These are phyloP conservation scores for Papiliotrema fonsecae DNA, from an alignment of 1,284 basidiomycete genomes.

Conservation along the genomic window DNA sequence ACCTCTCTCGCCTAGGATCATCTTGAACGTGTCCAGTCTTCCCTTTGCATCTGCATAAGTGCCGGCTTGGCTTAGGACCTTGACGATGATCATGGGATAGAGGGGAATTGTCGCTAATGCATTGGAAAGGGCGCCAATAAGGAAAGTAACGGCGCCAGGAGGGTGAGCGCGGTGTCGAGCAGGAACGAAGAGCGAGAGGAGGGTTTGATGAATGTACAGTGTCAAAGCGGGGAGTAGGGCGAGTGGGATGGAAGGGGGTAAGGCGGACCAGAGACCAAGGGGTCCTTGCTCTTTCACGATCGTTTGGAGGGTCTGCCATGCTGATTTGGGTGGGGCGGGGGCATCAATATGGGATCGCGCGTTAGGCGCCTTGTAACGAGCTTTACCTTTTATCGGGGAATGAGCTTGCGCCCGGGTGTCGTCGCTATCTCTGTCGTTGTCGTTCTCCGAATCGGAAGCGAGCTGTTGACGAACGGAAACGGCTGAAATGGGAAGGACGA, in stretches of 20 bases:
- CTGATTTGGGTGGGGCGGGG: too few species aligned
- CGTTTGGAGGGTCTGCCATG: constrained; percentile 13
- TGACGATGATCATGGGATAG: constrained; percentile 48
- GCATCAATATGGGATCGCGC: too few species aligned
- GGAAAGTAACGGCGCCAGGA: constrained; percentile 43
- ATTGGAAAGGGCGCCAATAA: constrained; percentile 49
- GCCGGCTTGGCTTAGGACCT: constrained; percentile 40
- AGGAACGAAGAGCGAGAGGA: constrained; percentile 40
- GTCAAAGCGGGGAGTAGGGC: constrained; percentile 38
- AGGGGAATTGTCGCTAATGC: constrained; percentile 43
- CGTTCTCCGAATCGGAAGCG: constrained; percentile 31
- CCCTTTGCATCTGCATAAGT: constrained; percentile 6
- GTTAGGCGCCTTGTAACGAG: background rate
- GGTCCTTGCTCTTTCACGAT: constrained; percentile 24
- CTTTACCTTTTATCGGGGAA: background rate
- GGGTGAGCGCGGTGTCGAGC: constrained; percentile 35
- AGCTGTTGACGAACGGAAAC: constrained; percentile 51
- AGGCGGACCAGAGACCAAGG: constrained; percentile 32
- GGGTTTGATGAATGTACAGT: constrained; percentile 44
- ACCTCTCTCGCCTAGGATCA: constrained; percentile 67
- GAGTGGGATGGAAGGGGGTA: constrained; percentile 22
- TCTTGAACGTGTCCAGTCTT: constrained; percentile 12
- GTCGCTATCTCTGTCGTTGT: too few species aligned
- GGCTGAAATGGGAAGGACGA: constrained; percentile 51
- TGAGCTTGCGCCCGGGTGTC: too few species aligned